Conservation (phyloP, 208 protist genomes). For the Phytomonas sp. region DNA sequence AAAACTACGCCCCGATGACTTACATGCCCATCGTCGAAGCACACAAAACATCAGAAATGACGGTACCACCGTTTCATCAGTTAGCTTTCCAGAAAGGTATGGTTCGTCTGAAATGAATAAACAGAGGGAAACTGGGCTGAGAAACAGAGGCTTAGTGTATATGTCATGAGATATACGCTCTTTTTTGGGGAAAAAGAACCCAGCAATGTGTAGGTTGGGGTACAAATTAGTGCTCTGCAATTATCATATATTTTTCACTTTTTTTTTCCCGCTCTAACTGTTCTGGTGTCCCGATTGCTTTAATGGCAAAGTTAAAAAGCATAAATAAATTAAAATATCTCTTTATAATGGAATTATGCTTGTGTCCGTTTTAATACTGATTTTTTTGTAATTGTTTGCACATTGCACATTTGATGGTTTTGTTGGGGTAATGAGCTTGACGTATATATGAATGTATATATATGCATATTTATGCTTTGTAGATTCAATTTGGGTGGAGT, state of each 20-base stretch:
- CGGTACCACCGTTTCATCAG: not conserved
- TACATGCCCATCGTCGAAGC: not conserved
- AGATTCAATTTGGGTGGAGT: not conserved
- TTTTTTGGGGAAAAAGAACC: not conserved
- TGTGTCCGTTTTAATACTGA: not conserved
- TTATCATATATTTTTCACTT: not conserved
- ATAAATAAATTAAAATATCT: not conserved
- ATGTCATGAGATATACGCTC: not conserved
- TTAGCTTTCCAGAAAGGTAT: not conserved
- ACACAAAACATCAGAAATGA: not conserved
- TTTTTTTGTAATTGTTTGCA: not conserved
- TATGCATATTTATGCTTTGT: constrained; percentile 4
- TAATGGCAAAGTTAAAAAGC: not conserved
- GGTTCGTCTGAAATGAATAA: not conserved
- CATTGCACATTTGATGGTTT: not conserved
- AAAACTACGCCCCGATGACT: not conserved
- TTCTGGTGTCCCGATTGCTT: not conserved
- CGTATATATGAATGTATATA: not conserved
- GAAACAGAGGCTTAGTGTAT: not conserved
- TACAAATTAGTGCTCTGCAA: not conserved
- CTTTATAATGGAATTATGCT: not conserved
- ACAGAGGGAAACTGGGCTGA: not conserved
- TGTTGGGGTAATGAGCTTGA: not conserved
- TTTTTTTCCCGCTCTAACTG: not conserved
- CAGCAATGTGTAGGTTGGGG: not conserved